Evolutionary conservation across 2,329 filamentous ascomycete genomes (phyloP).

Genomic region (Onygenales sp.): DNA sequence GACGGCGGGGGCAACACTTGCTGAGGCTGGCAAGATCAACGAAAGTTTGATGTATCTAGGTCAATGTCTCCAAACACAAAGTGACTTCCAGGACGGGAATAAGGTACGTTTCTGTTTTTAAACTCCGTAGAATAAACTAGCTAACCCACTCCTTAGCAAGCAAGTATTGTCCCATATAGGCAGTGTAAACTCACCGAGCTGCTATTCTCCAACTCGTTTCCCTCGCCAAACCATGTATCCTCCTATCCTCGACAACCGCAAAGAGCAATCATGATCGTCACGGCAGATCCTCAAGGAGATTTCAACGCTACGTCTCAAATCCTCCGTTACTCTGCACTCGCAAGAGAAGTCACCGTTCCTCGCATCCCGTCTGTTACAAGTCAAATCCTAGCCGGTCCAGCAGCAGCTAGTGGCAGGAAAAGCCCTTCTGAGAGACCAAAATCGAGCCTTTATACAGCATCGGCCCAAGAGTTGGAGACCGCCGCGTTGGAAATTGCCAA

Average conservation of each 20-base stretch:
- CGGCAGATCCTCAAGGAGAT: constrained; percentile 83
- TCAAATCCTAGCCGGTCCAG: constrained; percentile 45
- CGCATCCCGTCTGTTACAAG: constrained; percentile 74
- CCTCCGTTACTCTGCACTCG: constrained; percentile 83
- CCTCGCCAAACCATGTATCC: constrained; percentile 45
- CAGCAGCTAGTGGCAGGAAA: constrained; percentile 21
- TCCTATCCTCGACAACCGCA: constrained; percentile 49
- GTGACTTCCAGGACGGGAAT: constrained; percentile 61
- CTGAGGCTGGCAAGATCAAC: constrained; percentile 96
- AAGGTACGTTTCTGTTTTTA: constrained; percentile 47
- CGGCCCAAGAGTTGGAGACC: constrained; percentile 64
- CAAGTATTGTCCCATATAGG: constrained; percentile 61
- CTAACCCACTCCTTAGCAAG: constrained; percentile 41
- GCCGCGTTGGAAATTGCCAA: constrained; percentile 72
- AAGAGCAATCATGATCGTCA: constrained; percentile 91
- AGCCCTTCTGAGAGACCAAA: constrained; percentile 23
- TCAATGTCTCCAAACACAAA: constrained; percentile 93
- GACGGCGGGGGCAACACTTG: constrained; percentile 83
- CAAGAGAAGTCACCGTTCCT: constrained; percentile 84
- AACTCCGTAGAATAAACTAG: background rate
- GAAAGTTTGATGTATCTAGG: constrained; percentile 97
- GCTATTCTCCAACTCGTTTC: constrained; percentile 82
- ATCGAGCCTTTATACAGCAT: constrained; percentile 29
- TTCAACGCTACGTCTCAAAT: constrained; percentile 97
- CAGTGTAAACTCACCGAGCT: constrained; percentile 81